These are phyloP conservation scores for Microcyclospora tardicrescens DNA, from an alignment of 2,329 filamentous ascomycete genomes.

Conservation along the genomic window DNA sequence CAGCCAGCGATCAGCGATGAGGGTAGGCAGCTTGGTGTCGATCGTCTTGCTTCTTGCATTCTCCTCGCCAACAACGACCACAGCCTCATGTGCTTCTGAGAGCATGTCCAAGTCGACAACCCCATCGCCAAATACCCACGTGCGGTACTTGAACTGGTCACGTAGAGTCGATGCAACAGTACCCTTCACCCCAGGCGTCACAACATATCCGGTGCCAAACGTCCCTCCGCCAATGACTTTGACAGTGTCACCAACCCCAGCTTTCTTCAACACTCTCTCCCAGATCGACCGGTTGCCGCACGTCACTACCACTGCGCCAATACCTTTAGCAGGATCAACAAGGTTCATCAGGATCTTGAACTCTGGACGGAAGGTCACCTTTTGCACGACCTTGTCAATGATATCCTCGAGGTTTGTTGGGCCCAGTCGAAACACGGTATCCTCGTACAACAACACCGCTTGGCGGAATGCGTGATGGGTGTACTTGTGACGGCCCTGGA, in stretches of 20 bases:
- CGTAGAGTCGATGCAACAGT: constrained; percentile 33
- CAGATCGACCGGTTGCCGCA: constrained; percentile 43
- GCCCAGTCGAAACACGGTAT: constrained; percentile 20
- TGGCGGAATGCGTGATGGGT: constrained; percentile 44
- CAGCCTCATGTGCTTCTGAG: constrained; percentile 36
- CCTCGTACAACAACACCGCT: constrained; percentile 41
- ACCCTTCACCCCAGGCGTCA: constrained; percentile 41
- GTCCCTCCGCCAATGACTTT: constrained; percentile 42
- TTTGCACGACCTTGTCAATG: constrained; percentile 34
- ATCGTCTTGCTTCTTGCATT: constrained; percentile 38
- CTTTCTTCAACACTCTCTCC: constrained; percentile 39
- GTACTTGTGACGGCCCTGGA: constrained; percentile 36
- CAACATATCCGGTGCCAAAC: constrained; percentile 35
- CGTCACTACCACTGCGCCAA: constrained; percentile 41
- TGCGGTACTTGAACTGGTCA: constrained; percentile 22
- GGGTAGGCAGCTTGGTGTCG: constrained; percentile 32
- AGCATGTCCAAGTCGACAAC: constrained; percentile 47
- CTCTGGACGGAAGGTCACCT: constrained; percentile 35
- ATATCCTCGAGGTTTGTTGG: constrained; percentile 28
- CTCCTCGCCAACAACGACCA: constrained; percentile 43
- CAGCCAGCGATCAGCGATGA: constrained; percentile 31
- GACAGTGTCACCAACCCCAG: constrained; percentile 30
- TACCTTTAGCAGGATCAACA: constrained; percentile 20
- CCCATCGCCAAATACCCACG: constrained; percentile 50
- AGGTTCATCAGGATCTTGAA: constrained; percentile 33